A percentile compares a stretch with the other conserved stretches of the same genome.
Conservation (phyloP, 345 rosid genomes). For the Theobroma cacao region DNA sequence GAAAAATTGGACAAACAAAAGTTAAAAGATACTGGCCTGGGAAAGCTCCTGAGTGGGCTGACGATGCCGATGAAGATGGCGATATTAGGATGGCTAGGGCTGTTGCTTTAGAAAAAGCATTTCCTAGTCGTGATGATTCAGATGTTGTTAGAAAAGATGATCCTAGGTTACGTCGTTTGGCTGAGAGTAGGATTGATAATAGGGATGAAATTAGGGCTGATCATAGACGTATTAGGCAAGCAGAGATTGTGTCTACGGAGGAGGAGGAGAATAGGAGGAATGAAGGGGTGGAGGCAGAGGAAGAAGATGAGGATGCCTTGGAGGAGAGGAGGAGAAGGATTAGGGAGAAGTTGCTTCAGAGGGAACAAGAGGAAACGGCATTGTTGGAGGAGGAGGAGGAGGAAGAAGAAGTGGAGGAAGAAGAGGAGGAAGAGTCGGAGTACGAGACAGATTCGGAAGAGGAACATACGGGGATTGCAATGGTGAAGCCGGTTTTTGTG, state of each 20-base stretch:
- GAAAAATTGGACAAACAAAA: slow-evolving; percentile 65
- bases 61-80: slow-evolving; percentile 59
- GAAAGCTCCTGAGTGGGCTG: slow-evolving; percentile 77
- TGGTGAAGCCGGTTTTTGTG: slow-evolving; percentile 72
- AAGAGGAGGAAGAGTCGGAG: slow-evolving; percentile 66
- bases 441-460: slow-evolving; percentile 81
- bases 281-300: slow-evolving; percentile 47
- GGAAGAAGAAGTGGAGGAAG: slow-evolving; percentile 59
- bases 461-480: slow-evolving; percentile 48
- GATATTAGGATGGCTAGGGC: slow-evolving; percentile 52
- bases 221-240: slow-evolving; percentile 58
- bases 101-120: slow-evolving; percentile 52
- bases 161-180: slow-evolving; percentile 68
- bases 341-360: slow-evolving; percentile 48
- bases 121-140: slow-evolving; percentile 39
- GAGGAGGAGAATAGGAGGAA: slow-evolving; percentile 52
- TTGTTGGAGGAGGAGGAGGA: slow-evolving; percentile 60
- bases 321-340: slow-evolving; percentile 57
- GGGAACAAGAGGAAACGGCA: slow-evolving; percentile 52
- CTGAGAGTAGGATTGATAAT: slow-evolving; percentile 53
- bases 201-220: slow-evolving; percentile 73
- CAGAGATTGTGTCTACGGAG: slow-evolving; percentile 60
- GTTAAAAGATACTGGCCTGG: slow-evolving; percentile 83
- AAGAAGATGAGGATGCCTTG: slow-evolving; percentile 61
- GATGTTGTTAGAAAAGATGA: slow-evolving; percentile 49